phyloP scores from a whole-genome alignment of 2,329 filamentous ascomycete species.

The Didymella lethalis region DNA sequence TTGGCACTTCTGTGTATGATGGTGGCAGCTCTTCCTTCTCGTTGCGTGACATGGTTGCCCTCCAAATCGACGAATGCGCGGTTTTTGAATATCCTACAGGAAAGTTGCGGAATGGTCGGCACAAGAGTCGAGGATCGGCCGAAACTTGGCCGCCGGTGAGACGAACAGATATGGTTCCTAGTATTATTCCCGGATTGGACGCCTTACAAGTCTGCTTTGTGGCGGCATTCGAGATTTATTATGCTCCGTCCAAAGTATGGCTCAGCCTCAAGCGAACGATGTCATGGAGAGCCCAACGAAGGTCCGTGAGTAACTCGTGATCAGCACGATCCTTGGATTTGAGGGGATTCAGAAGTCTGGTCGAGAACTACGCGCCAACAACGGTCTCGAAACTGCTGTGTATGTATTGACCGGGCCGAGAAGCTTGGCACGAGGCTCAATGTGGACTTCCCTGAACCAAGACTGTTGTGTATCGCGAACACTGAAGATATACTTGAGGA shows the following conservation, averaged over 20 bases:
- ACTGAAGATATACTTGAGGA: no score
- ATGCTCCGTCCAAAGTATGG: slow-evolving; percentile 8
- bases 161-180: background rate
- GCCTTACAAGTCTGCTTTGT: background rate
- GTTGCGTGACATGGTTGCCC: slow-evolving; percentile 22
- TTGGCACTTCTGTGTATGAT: slow-evolving; percentile 37
- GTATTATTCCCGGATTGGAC: slow-evolving; percentile 1
- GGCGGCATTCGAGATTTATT: slow-evolving; percentile 8
- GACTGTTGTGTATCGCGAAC: no score
- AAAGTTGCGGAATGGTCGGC: background rate
- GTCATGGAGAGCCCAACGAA: slow-evolving; percentile 16
- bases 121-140: background rate
- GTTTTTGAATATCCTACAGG: background rate
- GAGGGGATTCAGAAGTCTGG: background rate
- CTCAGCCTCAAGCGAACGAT: slow-evolving; percentile 20
- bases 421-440: slow-evolving; percentile 6
- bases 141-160: background rate
- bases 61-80: background rate
- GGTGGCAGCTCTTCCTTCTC: slow-evolving; percentile 30
- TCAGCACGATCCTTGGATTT: background rate
- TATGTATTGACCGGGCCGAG: slow-evolving; percentile 12
- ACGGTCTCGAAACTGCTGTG: background rate
- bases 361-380: background rate
- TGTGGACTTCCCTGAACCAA: no score
- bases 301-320: slow-evolving; percentile 7